Conservation (phyloP, 768 basidiomycete species). For the Hygrophorus russula region DNA sequence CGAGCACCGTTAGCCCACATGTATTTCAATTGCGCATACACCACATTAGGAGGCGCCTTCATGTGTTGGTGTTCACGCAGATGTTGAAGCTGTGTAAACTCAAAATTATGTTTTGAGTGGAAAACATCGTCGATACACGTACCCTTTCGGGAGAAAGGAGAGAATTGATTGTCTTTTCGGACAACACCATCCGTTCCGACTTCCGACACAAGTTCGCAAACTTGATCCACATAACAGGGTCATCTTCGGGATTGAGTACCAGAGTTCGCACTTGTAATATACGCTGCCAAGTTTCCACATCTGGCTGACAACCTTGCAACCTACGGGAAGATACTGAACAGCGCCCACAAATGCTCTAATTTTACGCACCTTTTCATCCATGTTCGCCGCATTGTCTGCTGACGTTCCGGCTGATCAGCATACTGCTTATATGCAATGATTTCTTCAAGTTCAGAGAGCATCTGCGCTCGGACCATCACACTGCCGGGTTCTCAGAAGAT, state of each 20-base stretch:
- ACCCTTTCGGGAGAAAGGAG: conserved; percentile 68
- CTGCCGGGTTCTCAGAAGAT: conserved; percentile 26
- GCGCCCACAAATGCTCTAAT: not conserved
- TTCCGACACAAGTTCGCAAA: conserved; percentile 97
- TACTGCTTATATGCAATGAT: conserved; percentile 94
- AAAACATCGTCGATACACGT: conserved; percentile 10
- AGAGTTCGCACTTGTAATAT: conserved; percentile 92
- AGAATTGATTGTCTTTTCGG: conserved; percentile 94
- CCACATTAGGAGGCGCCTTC: conserved; percentile 89
- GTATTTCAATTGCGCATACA: conserved; percentile 92
- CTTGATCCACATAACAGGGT: conserved; percentile 97
- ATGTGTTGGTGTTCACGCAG: conserved; percentile 40
- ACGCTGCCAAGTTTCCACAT: conserved; percentile 98
- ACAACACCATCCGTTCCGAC: conserved; percentile 86
- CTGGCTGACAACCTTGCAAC: conserved; percentile 91
- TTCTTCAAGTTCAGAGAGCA: conserved; percentile 96
- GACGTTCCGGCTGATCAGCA: conserved; percentile 90
- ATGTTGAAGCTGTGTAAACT: conserved; percentile 25
- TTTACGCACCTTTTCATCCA: conserved; percentile 85
- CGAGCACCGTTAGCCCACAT: conserved; percentile 85
- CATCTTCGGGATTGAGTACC: conserved; percentile 86
- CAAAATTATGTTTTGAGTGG: not conserved
- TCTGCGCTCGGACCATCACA: conserved; percentile 94
- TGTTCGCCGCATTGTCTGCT: conserved; percentile 80
- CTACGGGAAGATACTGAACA: conserved; percentile 24